Evolutionary conservation across 2,329 filamentous ascomycete genomes (phyloP), one percentile per base, ranked within the genome.

Genomic region (Neonectria hederae): DNA sequence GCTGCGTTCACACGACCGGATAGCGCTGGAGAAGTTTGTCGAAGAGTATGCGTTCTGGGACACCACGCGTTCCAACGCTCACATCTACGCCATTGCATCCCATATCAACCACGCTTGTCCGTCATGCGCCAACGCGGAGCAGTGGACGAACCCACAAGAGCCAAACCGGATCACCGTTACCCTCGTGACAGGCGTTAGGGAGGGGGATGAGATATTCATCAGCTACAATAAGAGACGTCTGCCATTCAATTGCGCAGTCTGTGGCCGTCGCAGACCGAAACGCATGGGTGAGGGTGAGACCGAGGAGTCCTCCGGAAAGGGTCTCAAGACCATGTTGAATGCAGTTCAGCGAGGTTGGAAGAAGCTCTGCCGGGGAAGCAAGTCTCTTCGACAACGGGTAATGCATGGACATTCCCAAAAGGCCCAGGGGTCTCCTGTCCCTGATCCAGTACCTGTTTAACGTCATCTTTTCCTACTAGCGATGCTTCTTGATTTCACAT

Each of bases 201-300:
- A 59, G 2, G 76, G 70, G 11, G 71, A 80, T 5, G 74, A 82
- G 66, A 65, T 83, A 32, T 77, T 77, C 32, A 77, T 82, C 67
- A 65, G 77, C 66, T 81, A 82, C 59, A 69, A 74, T 55, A 75
- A 75, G 42, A 42, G 42, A 24, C 59, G 68, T 3, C 62, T 76
- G 56, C 54, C 65, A 10, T 78, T 77, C 42, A 43, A 48, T 0
- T 81, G 80, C 59, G 55, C 56, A 0, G 17, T 66, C 6, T 76
- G 74, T 32, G 54, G 55, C 6, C 3, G 9, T 2, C 40, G 4
- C 49, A 38, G n/a, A 28, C 17, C 4, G 26, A 10, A 49, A 30
- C 24, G 19, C 13, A 14, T 17, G 11, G 4, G 9, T n/a, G 26
- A 52, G 24, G 19, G 24, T 1, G 5, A 40, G 30, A 49, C 11